Evolutionary conservation across 2,329 filamentous ascomycete genomes (phyloP).

Genomic region (Verticillium dahliae): DNA sequence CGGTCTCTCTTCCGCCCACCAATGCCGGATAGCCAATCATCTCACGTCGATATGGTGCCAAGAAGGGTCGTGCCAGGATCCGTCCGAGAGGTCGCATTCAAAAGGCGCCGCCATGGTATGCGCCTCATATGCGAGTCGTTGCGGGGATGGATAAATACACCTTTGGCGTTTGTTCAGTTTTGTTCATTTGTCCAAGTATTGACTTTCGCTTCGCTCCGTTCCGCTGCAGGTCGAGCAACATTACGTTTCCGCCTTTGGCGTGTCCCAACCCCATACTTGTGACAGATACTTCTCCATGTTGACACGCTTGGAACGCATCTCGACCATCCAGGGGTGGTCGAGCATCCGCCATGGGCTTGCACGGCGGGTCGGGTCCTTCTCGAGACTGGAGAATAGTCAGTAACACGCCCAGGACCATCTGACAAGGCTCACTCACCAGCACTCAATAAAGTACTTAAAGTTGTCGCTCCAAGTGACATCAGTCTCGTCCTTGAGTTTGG

Average conservation of each 20-base stretch:
- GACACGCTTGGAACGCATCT: slow-evolving; percentile 92
- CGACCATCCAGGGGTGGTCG: slow-evolving; percentile 97
- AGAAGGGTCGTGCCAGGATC: neutral
- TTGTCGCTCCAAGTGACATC: slow-evolving; percentile 89
- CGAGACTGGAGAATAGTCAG: slow-evolving; percentile 54
- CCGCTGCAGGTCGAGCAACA: neutral
- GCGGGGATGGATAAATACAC: too few species aligned
- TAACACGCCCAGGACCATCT: neutral
- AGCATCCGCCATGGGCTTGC: slow-evolving; percentile 98
- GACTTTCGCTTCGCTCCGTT: neutral
- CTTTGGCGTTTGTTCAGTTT: neutral
- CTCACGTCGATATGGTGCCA: neutral
- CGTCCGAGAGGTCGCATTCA: neutral
- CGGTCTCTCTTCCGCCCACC: neutral
- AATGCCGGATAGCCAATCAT: neutral
- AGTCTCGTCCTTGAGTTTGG: slow-evolving; percentile 91
- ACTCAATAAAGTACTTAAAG: slow-evolving; percentile 99
- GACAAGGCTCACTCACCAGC: slow-evolving; percentile 65
- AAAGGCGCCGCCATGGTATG: neutral
- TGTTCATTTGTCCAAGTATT: neutral
- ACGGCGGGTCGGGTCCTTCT: slow-evolving; percentile 82
- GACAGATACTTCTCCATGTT: slow-evolving; percentile 94
- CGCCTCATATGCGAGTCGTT: neutral
- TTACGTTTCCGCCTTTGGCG: neutral
- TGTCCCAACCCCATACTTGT: slow-evolving; percentile 96